Conservation (phyloP, 75 land plant species). For the Pseudotsuga menziesii region DNA sequence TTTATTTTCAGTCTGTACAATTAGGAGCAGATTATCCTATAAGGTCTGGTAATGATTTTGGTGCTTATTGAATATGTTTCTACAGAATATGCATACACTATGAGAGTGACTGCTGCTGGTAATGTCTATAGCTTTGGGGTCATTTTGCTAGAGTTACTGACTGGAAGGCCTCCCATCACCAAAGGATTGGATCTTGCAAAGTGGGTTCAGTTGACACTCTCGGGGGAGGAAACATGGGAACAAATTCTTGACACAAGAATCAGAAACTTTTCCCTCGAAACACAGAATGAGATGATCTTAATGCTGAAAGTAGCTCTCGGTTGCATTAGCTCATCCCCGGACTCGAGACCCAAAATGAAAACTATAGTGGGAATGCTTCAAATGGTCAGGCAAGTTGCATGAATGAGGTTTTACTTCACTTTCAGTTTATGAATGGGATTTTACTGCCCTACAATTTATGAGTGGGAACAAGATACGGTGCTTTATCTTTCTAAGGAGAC, state of each 20-base stretch:
- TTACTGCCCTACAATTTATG: too few relatives aligned
- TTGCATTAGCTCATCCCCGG: slow-evolving; percentile 49
- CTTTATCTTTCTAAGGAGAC: too few relatives aligned
- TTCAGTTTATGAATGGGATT: too few relatives aligned
- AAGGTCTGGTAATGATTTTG: background rate
- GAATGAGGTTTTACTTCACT: too few relatives aligned
- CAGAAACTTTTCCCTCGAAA: slow-evolving; percentile 25
- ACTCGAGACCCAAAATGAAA: slow-evolving; percentile 63
- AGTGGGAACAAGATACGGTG: too few relatives aligned
- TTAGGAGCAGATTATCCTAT: background rate
- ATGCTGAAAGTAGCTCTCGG: slow-evolving; percentile 58
- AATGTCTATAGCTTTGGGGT: slow-evolving; percentile 85
- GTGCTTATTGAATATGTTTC: background rate
- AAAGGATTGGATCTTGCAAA: slow-evolving; percentile 63
- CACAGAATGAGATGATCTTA: slow-evolving; percentile 51
- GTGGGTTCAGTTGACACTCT: slow-evolving; percentile 43
- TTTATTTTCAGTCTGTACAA: background rate
- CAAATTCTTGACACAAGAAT: slow-evolving; percentile 55
- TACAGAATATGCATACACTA: slow-evolving; percentile 87
- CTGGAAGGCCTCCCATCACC: slow-evolving; percentile 58
- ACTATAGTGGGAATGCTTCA: slow-evolving; percentile 45
- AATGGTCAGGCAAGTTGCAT: background rate
- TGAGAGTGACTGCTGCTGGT: slow-evolving; percentile 62
- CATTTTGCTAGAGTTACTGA: slow-evolving; percentile 61
- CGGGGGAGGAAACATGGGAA: slow-evolving; percentile 33